Evolutionary conservation across 139 green algal species (phyloP).

Genomic region (Chlamydomonas incerta): DNA sequence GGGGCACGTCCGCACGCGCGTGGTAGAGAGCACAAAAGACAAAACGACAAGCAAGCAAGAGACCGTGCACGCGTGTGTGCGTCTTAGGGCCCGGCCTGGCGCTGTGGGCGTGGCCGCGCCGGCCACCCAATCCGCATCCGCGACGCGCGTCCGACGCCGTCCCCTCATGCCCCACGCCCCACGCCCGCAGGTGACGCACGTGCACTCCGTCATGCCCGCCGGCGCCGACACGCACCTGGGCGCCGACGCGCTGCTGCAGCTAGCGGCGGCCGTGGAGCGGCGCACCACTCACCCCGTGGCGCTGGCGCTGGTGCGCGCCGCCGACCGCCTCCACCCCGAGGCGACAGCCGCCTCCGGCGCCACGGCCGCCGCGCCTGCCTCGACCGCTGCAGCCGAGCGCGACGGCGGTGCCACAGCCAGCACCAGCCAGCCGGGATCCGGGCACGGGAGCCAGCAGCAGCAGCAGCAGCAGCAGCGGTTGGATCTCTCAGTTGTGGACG

Average conservation of each 20-base stretch:
- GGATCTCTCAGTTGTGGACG: constrained; percentile 42
- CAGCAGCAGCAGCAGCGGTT: neutral
- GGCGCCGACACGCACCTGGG: neutral
- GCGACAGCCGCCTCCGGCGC: neutral
- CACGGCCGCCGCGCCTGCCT: constrained; percentile 21
- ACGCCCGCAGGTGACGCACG: constrained; percentile 23
- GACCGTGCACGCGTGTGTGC: too few species aligned
- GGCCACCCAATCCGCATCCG: too few species aligned
- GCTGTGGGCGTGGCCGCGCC: too few species aligned
- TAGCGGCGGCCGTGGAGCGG: constrained; percentile 82
- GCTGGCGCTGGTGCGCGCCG: constrained; percentile 44
- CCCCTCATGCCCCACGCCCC: too few species aligned
- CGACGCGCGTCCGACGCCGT: too few species aligned
- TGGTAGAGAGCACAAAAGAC: too few species aligned
- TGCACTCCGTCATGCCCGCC: constrained; percentile 16
- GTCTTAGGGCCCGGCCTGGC: too few species aligned
- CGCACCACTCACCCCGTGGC: constrained; percentile 85
- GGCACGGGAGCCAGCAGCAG: constrained; percentile 24
- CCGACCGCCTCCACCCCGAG: constrained; percentile 11
- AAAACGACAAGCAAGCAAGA: too few species aligned
- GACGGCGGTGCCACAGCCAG: neutral
- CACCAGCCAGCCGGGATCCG: neutral
- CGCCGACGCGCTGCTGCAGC: constrained; percentile 63
- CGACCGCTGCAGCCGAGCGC: neutral
- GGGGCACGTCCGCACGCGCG: too few species aligned